phyloP scores from a whole-genome alignment of 2,329 filamentous ascomycete genomes.

The Neonectria coccinea region DNA sequence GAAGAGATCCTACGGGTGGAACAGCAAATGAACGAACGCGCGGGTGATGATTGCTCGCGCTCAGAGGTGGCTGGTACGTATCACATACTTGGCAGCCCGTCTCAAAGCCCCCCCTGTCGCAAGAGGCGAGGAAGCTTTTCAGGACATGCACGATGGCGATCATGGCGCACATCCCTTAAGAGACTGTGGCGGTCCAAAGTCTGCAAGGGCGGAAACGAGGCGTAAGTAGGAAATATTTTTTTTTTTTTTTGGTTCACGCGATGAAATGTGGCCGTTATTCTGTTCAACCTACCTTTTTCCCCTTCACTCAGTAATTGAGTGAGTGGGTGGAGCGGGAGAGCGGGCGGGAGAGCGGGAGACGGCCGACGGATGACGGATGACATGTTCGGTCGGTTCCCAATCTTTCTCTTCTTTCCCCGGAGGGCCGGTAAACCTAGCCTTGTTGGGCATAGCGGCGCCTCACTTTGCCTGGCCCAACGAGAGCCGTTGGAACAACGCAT shows the following conservation, averaged over 20 bases:
- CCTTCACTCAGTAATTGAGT: neutral
- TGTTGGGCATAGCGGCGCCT: slow-evolving; percentile 8
- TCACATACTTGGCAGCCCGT: neutral
- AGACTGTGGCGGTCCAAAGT: neutral
- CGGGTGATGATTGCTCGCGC: neutral
- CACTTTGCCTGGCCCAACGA: slow-evolving; percentile 23
- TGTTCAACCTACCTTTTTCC: neutral
- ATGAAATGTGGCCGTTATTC: neutral
- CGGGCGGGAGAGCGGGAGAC: neutral
- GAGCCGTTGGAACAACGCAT: slow-evolving; percentile 29
- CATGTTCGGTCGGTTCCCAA: neutral
- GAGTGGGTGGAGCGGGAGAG: neutral
- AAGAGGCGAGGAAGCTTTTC: neutral
- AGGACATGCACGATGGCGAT: slow-evolving; percentile 9
- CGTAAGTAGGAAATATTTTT: neutral
- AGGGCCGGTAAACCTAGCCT: slow-evolving; percentile 8
- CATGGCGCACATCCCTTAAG: neutral
- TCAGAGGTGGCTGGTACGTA: slow-evolving; percentile 2
- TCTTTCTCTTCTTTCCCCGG: neutral
- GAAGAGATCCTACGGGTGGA: neutral
- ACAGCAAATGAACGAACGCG: neutral
- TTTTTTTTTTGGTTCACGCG: slow-evolving; percentile 1
- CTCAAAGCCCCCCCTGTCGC: slow-evolving; percentile 17
- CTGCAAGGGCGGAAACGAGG: slow-evolving; percentile 2
- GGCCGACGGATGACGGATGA: neutral